These are phyloP conservation scores for Colletotrichum sp. DNA, from an alignment of 2,329 filamentous ascomycete species.

Conservation along the genomic window DNA sequence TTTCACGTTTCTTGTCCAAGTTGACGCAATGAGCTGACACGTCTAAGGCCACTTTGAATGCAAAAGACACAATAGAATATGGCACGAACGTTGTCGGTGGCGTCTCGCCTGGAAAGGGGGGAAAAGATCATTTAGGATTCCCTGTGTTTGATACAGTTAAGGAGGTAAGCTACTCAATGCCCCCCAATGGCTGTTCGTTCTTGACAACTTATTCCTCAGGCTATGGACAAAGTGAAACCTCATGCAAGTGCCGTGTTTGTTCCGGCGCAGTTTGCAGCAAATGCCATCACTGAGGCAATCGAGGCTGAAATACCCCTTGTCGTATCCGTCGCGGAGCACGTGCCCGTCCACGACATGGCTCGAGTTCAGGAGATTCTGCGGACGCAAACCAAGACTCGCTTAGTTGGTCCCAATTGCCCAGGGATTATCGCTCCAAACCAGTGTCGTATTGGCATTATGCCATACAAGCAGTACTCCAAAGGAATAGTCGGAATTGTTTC, in stretches of 20 bases:
- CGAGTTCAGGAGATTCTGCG: conserved; percentile 71
- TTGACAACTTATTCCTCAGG: conserved; percentile 24
- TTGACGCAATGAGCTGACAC: not conserved
- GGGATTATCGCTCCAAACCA: conserved; percentile 79
- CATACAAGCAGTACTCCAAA: conserved; percentile 45
- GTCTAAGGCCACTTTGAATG: conserved; percentile 39
- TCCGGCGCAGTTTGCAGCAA: conserved; percentile 68
- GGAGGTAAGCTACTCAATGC: conserved; percentile 26
- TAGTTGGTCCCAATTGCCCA: conserved; percentile 82
- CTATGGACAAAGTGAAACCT: conserved; percentile 49
- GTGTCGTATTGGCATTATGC: conserved; percentile 56
- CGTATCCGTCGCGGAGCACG: conserved; percentile 80
- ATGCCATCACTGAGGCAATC: conserved; percentile 76
- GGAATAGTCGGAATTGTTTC: conserved; percentile 77
- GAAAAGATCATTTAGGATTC: conserved; percentile 33
- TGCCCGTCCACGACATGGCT: conserved; percentile 79
- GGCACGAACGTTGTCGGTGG: conserved; percentile 42
- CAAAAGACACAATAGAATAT: conserved; percentile 41
- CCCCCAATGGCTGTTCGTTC: not conserved
- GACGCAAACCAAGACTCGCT: conserved; percentile 72
- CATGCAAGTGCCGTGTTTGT: conserved; percentile 78
- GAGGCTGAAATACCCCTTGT: conserved; percentile 80
- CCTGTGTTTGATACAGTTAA: conserved; percentile 39
- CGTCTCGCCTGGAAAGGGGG: conserved; percentile 41
- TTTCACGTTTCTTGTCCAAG: no score